Evolutionary conservation across 73 alveolate genomes (phyloP).

Genomic region (Tetrahymena borealis): DNA sequence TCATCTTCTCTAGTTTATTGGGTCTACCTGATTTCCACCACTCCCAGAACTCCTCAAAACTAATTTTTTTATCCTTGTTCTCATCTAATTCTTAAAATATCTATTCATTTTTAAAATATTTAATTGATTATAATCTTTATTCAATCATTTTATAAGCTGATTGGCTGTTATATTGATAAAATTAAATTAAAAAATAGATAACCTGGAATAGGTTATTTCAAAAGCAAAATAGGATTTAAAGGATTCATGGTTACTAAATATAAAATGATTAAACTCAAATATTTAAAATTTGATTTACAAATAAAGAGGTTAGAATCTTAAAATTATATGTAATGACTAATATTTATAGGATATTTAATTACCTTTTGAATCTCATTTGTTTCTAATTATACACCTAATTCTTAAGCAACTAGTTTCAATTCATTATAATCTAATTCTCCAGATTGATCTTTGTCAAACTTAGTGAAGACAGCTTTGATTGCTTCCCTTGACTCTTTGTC

Average conservation of each 20-base stretch:
- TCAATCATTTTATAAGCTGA: too few relatives aligned
- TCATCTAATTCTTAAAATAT: constrained; percentile 1
- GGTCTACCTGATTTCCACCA: constrained; percentile 45
- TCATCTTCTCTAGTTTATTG: constrained; percentile 18
- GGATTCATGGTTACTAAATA: too few relatives aligned
- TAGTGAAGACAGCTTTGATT: not conserved
- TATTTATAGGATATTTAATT: not conserved
- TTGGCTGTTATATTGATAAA: too few relatives aligned
- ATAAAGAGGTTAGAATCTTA: too few relatives aligned
- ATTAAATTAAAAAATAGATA: too few relatives aligned
- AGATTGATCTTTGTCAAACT: not conserved
- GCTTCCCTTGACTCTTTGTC: not conserved
- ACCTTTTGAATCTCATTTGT: not conserved
- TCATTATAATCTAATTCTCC: not conserved
- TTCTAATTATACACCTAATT: not conserved
- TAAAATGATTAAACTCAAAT: too few relatives aligned
- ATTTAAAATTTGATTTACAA: too few relatives aligned
- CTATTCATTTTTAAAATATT: not conserved
- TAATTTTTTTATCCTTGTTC: constrained; percentile 15
- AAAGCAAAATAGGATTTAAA: too few relatives aligned
- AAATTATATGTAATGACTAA: too few relatives aligned
- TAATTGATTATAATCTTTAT: too few relatives aligned
- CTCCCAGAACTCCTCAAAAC: constrained; percentile 38
- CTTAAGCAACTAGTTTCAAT: not conserved
- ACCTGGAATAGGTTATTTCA: too few relatives aligned